phyloP scores from a whole-genome alignment of 2,329 filamentous ascomycete species.

The Paradendryphiella salina region DNA sequence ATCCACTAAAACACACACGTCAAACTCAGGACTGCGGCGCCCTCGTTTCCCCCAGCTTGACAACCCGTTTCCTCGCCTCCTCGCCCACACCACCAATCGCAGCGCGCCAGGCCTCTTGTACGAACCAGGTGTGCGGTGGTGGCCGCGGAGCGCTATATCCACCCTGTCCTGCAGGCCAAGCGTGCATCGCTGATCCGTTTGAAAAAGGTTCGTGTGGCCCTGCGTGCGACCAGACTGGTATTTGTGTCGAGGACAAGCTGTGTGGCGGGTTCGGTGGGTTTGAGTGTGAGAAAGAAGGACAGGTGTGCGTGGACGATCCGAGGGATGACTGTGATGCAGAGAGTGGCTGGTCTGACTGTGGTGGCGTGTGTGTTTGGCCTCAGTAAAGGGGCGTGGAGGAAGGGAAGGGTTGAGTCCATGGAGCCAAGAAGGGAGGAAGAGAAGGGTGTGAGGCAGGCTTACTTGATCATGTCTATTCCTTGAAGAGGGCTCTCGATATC shows the following conservation, averaged over 20 bases:
- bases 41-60: not conserved
- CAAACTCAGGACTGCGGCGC: constrained; percentile 7
- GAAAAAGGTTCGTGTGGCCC: constrained; percentile 41
- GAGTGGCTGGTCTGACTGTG: constrained; percentile 50
- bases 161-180: constrained; percentile 20
- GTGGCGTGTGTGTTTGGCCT: constrained; percentile 48
- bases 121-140: constrained; percentile 35
- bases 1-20: not conserved
- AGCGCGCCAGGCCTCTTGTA: constrained; percentile 13
- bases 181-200: constrained; percentile 41
- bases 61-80: not conserved
- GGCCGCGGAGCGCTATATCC: constrained; percentile 16
- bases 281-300: constrained; percentile 34
- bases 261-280: constrained; percentile 51
- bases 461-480: no score
- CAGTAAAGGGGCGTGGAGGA: constrained; percentile 4
- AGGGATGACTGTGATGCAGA: constrained; percentile 49
- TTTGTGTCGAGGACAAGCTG: constrained; percentile 41
- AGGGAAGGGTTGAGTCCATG: no score
- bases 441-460: no score
- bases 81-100: not conserved
- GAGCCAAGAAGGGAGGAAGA: no score
- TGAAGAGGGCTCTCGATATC: no score
- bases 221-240: constrained; percentile 38
- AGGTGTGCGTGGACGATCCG: constrained; percentile 51